Conservation (phyloP, 352 stramenopile species). For the Plasmopara muralis region DNA sequence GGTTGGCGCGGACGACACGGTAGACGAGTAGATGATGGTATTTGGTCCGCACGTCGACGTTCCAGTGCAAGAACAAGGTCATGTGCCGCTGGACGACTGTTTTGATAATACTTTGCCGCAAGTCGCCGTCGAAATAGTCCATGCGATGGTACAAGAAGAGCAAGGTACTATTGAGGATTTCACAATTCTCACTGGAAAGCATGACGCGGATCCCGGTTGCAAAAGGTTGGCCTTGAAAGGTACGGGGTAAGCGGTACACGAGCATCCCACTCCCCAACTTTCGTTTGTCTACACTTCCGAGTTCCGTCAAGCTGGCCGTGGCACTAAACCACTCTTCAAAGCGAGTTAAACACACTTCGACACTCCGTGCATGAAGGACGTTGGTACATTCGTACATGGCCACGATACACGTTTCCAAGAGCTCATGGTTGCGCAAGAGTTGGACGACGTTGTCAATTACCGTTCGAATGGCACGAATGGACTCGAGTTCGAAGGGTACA, state of each 20-base stretch:
- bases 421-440: conserved; percentile 49
- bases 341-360: conserved; percentile 46
- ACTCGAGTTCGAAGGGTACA: conserved; percentile 41
- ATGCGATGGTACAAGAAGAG: conserved; percentile 71
- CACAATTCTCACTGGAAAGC: conserved; percentile 65
- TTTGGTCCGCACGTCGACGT: conserved; percentile 53
- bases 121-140: conserved; percentile 61
- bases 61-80: conserved; percentile 74
- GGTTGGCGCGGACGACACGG: conserved; percentile 47
- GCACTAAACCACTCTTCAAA: conserved; percentile 70
- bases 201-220: conserved; percentile 57
- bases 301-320: conserved; percentile 25
- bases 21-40: conserved; percentile 79
- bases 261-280: conserved; percentile 19
- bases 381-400: conserved; percentile 74
- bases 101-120: conserved; percentile 62
- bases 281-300: conserved; percentile 14
- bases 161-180: conserved; percentile 57
- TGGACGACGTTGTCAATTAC: conserved; percentile 53
- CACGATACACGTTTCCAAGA: conserved; percentile 58
- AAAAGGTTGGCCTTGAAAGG: conserved; percentile 46
- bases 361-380: conserved; percentile 51
- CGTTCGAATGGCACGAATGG: conserved; percentile 40
- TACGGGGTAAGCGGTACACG: conserved; percentile 38
- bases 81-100: conserved; percentile 72